Conservation (phyloP, 495 filamentous ascomycete species). For the Barbatosphaeria neglecta region DNA sequence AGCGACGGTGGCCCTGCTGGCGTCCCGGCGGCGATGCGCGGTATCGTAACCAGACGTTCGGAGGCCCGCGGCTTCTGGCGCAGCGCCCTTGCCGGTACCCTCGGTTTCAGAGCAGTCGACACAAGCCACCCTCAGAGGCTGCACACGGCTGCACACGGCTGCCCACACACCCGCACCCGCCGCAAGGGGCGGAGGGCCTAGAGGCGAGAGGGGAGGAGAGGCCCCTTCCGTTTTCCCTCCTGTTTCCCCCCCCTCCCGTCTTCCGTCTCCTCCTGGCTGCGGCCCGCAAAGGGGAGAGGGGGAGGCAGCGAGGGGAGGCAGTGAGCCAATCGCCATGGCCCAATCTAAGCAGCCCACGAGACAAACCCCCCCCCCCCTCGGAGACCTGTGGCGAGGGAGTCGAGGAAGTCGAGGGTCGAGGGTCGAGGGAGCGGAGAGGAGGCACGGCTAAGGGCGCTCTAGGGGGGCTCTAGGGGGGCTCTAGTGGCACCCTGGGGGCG, state of each 20-base stretch:
- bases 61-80: background rate
- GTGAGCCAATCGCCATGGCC: slow-evolving; percentile 6
- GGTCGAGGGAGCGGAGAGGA: no score
- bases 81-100: background rate
- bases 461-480: no score
- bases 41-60: background rate
- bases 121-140: background rate
- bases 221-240: background rate
- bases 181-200: no score
- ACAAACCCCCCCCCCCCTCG: slow-evolving; percentile 27
- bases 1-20: no score
- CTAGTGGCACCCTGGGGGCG: no score
- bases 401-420: slow-evolving; percentile 4
- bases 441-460: no score
- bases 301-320: slow-evolving; percentile 1
- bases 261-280: background rate
- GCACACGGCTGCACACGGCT: no score
- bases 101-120: background rate
- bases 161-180: background rate
- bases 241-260: background rate
- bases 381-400: slow-evolving; percentile 28
- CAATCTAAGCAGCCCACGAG: slow-evolving; percentile 35
- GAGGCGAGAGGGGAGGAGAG: no score
- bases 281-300: background rate
- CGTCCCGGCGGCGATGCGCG: background rate